Evolutionary conservation across 2,329 filamentous ascomycete genomes (phyloP), one percentile per base, ranked within the genome.

Genomic region (Penicillium hordei): DNA sequence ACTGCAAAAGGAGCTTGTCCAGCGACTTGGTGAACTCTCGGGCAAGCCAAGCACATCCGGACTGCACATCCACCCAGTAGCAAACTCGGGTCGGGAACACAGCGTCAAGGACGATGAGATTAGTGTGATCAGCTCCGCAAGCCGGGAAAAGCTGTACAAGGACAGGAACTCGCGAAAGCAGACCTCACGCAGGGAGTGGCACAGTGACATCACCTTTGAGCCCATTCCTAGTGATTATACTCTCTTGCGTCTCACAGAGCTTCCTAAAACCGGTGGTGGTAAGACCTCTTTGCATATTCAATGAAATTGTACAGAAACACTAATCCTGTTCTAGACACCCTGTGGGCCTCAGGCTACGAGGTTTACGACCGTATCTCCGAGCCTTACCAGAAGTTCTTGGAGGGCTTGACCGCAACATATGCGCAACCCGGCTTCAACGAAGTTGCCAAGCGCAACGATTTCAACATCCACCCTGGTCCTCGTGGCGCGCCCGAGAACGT

Each of bases 401-500:
- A 76, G 17, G 59, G 69, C 1, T 61, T 79, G 64, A 79, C 76
- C 23, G 72, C 68, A 48, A 75, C 69, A 4, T 70, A 70, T 40
- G 61, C 67, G 7, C 67, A 72, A 27, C 71, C 69, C 0, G 55
- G 54, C 12, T 75, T 74, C 48, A 66, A 70, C 36, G 57, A 68
- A 15, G 55, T 63, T 5, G 71, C 73, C 21, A 65, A 68, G 29
- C 59, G 67, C 3, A 67, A 71, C 33, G 64, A 66, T 13, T 68
- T 72, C 25, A 58, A 68, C 12, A 56, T 76, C 4, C 69, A 67
- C 50, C 61, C 62, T 10, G 68, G 62, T 0, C 65, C 66, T 9
- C 65, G 71, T 15, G 85, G 85, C 0, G 81, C 81, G 0, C 83
- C 83, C 1, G 74, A 84, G 55, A 88, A 88, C 60, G 73, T 82